phyloP scores from a whole-genome alignment of 805 yeast species.

The Scheffersomyces spartinae region DNA sequence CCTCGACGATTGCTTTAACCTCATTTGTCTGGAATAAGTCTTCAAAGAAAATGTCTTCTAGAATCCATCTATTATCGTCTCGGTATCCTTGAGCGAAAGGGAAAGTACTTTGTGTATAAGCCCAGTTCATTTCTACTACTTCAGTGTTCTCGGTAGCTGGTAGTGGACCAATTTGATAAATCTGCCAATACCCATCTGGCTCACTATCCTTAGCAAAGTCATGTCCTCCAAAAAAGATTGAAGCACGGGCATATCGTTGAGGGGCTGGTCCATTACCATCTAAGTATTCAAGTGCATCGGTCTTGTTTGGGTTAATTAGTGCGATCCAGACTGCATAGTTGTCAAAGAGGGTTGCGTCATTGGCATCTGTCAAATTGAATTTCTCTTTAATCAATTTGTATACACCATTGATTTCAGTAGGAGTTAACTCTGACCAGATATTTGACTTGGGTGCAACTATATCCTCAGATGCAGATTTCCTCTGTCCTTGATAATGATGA shows the following conservation, averaged over 20 bases:
- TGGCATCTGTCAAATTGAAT: slow-evolving; percentile 1
- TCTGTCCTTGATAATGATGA: too few species aligned
- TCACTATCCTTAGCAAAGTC: too few species aligned
- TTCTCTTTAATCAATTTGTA: not conserved
- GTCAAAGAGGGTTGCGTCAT: slow-evolving; percentile 3
- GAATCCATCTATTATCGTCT: slow-evolving; percentile 2
- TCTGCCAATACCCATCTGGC: slow-evolving; percentile 3
- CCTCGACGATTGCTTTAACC: slow-evolving; percentile 1
- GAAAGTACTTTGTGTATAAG: slow-evolving; percentile 1
- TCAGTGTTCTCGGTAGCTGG: slow-evolving; percentile 1
- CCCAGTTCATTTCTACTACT: slow-evolving; percentile 1
- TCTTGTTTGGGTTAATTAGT: slow-evolving; percentile 14
- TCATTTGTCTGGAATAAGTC: not conserved
- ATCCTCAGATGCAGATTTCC: too few species aligned
- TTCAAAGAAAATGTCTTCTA: not conserved
- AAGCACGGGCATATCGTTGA: slow-evolving; percentile 4
- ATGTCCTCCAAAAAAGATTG: too few species aligned
- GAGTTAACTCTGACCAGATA: slow-evolving; percentile 3
- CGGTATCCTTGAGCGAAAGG: slow-evolving; percentile 2
- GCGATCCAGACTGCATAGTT: too few species aligned
- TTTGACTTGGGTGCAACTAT: slow-evolving; percentile 3
- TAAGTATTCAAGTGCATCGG: slow-evolving; percentile 11
- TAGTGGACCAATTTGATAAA: slow-evolving; percentile 4
- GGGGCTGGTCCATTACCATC: slow-evolving; percentile 10
- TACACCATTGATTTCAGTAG: slow-evolving; percentile 1